Base-by-base conservation (phyloP, 192 early-diverging fungal genomes). In the Rhizophagus clarus region DNA sequence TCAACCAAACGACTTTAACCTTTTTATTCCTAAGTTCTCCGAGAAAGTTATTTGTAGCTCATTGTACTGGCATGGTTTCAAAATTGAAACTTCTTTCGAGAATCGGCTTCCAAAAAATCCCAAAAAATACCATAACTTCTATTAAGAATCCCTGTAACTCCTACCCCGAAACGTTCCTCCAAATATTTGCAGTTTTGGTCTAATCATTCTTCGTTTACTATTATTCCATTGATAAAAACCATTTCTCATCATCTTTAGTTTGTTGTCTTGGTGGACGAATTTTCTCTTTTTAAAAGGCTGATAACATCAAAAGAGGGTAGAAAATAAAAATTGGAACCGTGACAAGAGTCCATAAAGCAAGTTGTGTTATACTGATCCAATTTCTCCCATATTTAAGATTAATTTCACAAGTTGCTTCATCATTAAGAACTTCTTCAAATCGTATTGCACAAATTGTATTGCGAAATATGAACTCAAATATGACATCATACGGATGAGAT, bases 191-290 rank as follows among this genome's bases (percentile, higher is more conserved):
- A 74, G 2, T 74, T 74, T 20, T 74, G 11, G 22, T 60, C 73
- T 37, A 74, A 51, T 12, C 45, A 74, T 2, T 31, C 10, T 2
- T 56, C 17, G 26, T 49, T 32, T 28, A 49, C 42, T 6, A 4
- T 11, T 22, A 74, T 28, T 4, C 72, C 72, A 17, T 74, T 74
- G 11, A 74, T 74, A 26, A 74, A 74, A 74, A 74, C 72, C 72
- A 74, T 47, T 15, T 47, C 5, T 74, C 72, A 31, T 49, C 49
- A 26, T 74, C 24, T 15, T 20, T 37, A 8, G 26, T 40, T 40
- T 7, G 6, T 49, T 7, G 15, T 60, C 8, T 20, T 11, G 72
- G 49, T 2, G 6, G 2, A 17, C 72, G 72, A 74, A 74, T 31
- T 11, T 20, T 12, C n/a, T 7, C 4, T 24, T 1, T 4, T 26